Base-by-base conservation (phyloP, 345 rosid species). In the Bruguiera gymnorhiza region DNA sequence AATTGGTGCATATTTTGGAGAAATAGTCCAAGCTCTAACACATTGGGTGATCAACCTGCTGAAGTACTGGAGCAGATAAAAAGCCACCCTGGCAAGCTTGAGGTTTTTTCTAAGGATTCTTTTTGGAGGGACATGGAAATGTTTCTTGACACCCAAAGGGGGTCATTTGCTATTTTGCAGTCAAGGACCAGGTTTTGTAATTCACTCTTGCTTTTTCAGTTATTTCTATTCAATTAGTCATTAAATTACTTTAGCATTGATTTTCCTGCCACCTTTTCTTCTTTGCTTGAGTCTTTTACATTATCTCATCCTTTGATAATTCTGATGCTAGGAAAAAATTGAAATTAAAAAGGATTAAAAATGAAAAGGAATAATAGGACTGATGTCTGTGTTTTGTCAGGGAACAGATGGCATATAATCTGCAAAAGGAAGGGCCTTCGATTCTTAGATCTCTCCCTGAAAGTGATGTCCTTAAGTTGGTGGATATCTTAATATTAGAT, bases 131-230 rank as follows among this genome's bases (percentile, higher is more conserved):
- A 84, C 21, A 51, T 89, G 79, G 86, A 87, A 67, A 79, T 83
- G 67, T 91, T 86, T 78, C 66, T 89, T 57, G 54, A 75, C 71
- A 80, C 92, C 29, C 72, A 76, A 43, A 78, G 69, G 74, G 98
- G 92, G 67, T 85, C 79, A 8, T 71, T 50, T 46, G 20, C 75
- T 77, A 82, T 89, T 67, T 21, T 84, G 60, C 80, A 73, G 76
- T 85, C 96, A 26, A 83, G 37, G 69, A 89, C 88, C 80, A 91
- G 98, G 98, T 94, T 56, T 43, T 30, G 53, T 59, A 61, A 68
- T 24, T 6, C 60, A 23, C 60, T 56, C 29, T 23, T 56, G 18
- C 50, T 43, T 43, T 43, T 43, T 43, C 15, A 43, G 50, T 43
- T 43, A 43, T 13, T 43, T 43, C 50, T 43, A 43, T 43, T 43